These are phyloP conservation scores for Zygoascus bituminiphila DNA, from an alignment of 805 yeast species.

Conservation along the genomic window DNA sequence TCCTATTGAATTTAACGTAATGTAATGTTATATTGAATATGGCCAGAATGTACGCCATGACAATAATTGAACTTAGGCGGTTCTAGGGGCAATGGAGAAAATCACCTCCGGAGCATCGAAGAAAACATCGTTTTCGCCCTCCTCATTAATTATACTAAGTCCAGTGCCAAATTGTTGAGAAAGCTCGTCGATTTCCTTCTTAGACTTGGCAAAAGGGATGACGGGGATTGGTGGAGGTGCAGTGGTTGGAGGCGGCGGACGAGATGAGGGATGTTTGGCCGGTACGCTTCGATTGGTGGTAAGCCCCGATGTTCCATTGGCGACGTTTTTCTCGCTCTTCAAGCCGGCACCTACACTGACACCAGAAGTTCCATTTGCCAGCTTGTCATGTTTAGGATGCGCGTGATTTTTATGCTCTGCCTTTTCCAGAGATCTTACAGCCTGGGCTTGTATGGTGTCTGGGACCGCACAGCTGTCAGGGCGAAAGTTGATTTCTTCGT, in stretches of 20 bases:
- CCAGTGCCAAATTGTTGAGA: neutral
- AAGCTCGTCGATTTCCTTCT: neutral
- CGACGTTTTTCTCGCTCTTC: neutral
- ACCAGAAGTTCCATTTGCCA: neutral
- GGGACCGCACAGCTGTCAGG: neutral
- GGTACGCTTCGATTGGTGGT: neutral
- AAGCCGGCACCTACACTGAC: too few species aligned
- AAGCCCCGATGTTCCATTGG: neutral
- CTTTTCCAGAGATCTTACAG: neutral
- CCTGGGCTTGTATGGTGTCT: neutral
- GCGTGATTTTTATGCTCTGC: neutral
- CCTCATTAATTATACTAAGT: neutral
- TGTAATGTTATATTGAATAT: too few species aligned
- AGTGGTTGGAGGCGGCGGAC: neutral
- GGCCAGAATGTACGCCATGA: too few species aligned
- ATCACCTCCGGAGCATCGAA: neutral
- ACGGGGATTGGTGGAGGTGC: neutral
- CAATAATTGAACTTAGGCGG: too few species aligned
- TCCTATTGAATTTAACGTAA: too few species aligned
- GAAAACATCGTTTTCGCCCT: neutral
- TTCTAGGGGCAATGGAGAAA: neutral
- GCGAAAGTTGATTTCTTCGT: slow-evolving; percentile 6
- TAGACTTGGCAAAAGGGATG: neutral
- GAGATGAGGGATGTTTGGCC: neutral
- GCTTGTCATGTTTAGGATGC: neutral